phyloP scores from a whole-genome alignment of 257 asterid genomes.

The Parsonsia alboflavescens region DNA sequence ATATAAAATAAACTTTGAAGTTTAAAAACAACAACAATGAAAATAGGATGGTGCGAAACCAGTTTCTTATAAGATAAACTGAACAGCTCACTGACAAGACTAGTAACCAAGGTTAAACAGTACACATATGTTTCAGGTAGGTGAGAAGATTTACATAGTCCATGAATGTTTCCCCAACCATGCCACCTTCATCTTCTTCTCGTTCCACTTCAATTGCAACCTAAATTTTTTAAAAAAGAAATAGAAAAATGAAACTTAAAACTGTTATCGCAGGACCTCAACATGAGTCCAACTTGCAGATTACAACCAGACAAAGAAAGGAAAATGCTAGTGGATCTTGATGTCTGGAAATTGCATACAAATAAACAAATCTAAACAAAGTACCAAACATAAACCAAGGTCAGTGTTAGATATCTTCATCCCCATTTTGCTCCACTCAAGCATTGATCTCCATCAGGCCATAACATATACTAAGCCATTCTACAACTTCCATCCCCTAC shows the following conservation, averaged over 20 bases:
- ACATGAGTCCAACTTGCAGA: neutral
- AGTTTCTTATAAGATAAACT: neutral
- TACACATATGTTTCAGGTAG: constrained; percentile 8
- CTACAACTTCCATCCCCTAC: neutral
- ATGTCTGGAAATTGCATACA: neutral
- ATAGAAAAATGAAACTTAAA: constrained; percentile 4
- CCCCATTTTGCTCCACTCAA: neutral
- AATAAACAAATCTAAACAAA: neutral
- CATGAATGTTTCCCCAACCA: constrained; percentile 90
- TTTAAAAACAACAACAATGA: constrained; percentile 8
- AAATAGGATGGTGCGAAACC: neutral
- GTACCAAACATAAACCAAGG: neutral
- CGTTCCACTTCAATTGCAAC: constrained; percentile 93
- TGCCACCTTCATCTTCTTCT: constrained; percentile 98
- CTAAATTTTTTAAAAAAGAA: constrained; percentile 30
- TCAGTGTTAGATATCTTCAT: neutral
- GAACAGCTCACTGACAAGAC: neutral
- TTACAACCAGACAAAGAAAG: neutral
- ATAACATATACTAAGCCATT: neutral
- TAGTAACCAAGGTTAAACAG: neutral
- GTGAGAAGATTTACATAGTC: constrained; percentile 59
- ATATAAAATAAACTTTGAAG: constrained; percentile 13
- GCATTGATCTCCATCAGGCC: neutral
- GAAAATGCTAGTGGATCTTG: neutral
- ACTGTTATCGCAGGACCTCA: neutral